These are phyloP conservation scores for Clonostachys solani DNA, from an alignment of 2,329 filamentous ascomycete genomes.

Conservation along the genomic window DNA sequence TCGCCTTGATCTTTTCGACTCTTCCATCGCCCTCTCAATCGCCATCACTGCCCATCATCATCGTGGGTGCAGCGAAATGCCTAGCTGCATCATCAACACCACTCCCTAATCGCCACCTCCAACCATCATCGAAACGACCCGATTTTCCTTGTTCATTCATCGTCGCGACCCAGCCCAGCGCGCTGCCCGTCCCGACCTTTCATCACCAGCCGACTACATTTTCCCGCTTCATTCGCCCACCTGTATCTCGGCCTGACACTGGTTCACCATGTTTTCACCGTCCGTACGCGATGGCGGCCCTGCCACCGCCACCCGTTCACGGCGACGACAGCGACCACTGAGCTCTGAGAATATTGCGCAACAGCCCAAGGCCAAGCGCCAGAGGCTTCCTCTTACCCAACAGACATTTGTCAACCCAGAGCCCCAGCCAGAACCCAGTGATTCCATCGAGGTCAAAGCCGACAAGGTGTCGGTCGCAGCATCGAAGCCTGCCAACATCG, in stretches of 20 bases:
- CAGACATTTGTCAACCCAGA: slow-evolving; percentile 52
- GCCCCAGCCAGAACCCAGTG: slow-evolving; percentile 4
- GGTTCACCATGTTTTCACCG: slow-evolving; percentile 52
- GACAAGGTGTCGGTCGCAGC: not conserved
- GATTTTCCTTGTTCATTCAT: no score
- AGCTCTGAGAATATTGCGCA: slow-evolving; percentile 49
- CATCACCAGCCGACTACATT: no score
- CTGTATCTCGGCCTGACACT: no score
- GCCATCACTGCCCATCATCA: not conserved
- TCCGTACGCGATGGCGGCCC: slow-evolving; percentile 46
- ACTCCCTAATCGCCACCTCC: not conserved
- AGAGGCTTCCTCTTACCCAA: slow-evolving; percentile 52
- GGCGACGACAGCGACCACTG: slow-evolving; percentile 56
- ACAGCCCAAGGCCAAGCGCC: slow-evolving; percentile 61
- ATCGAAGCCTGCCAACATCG: slow-evolving; percentile 34
- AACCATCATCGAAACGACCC: no score
- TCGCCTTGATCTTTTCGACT: no score
- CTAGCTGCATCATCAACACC: not conserved
- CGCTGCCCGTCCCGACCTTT: no score
- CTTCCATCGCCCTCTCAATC: not conserved
- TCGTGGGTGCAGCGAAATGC: not conserved
- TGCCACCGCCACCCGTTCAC: slow-evolving; percentile 53
- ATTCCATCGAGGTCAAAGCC: not conserved
- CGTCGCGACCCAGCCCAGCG: no score
- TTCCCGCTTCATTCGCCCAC: no score